phyloP scores from a whole-genome alignment of 31 red algal species.

The Porphyra umbilicalis region DNA sequence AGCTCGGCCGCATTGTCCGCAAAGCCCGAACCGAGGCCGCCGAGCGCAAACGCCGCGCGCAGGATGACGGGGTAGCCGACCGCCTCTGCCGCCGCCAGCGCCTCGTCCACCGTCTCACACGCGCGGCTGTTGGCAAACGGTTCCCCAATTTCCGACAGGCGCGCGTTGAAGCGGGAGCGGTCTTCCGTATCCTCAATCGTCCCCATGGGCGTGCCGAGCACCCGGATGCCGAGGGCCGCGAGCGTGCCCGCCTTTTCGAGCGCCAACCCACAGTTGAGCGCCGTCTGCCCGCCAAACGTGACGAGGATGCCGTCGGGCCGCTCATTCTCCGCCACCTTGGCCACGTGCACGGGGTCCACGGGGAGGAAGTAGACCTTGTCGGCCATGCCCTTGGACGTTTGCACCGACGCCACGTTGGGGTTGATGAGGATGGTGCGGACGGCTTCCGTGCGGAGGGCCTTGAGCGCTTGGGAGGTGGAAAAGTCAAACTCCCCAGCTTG shows the following conservation, averaged over 20 bases:
- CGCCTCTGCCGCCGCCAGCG: constrained; percentile 61
- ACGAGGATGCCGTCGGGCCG: constrained; percentile 88
- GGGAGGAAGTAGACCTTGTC: constrained; percentile 97
- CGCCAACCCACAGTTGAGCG: constrained; percentile 89
- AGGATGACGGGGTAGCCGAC: constrained; percentile 96
- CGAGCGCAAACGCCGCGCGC: constrained; percentile 94
- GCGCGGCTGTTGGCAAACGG: constrained; percentile 71
- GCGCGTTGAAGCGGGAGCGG: constrained; percentile 80
- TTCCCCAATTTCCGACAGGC: constrained; percentile 80
- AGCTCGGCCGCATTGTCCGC: constrained; percentile 73
- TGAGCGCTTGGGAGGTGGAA: constrained; percentile 90
- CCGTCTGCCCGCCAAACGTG: constrained; percentile 97
- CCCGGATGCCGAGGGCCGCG: constrained; percentile 46
- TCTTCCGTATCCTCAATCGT: constrained; percentile 96
- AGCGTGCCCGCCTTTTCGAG: constrained; percentile 71
- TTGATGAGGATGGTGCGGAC: constrained; percentile 93
- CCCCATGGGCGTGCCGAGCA: constrained; percentile 84
- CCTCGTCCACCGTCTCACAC: constrained; percentile 55
- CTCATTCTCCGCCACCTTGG: constrained; percentile 88
- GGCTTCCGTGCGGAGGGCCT: constrained; percentile 72
- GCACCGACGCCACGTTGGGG: constrained; percentile 97
- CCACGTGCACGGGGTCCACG: constrained; percentile 86
- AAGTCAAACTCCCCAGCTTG: constrained; percentile 99
- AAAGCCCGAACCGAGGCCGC: constrained; percentile 95
- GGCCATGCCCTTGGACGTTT: constrained; percentile 83